Conservation (phyloP, 495 filamentous ascomycete genomes). For the Aspergillus hancockii region DNA sequence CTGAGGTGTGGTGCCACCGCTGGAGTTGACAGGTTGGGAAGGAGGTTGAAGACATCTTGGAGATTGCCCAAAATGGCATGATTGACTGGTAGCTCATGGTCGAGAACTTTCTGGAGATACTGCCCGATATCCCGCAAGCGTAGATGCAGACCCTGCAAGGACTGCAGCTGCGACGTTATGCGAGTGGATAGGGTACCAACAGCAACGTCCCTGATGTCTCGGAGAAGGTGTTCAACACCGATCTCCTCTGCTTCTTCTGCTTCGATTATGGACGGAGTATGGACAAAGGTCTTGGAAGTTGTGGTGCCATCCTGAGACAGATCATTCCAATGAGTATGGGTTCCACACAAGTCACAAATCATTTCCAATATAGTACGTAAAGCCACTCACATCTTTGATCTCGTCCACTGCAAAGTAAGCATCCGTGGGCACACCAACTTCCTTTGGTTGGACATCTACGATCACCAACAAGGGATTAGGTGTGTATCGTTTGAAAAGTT, state of each 20-base stretch:
- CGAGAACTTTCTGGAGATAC: slow-evolving; percentile 94
- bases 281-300: slow-evolving; percentile 95
- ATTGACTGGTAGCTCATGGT: slow-evolving; percentile 89
- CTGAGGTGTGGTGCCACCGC: slow-evolving; percentile 51
- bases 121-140: slow-evolving; percentile 92
- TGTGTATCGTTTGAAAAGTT: slow-evolving; percentile 98
- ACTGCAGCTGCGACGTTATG: slow-evolving; percentile 96
- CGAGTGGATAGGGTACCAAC: slow-evolving; percentile 98
- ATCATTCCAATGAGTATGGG: background rate
- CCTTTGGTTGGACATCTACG: slow-evolving; percentile 98
- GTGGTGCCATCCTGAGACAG: slow-evolving; percentile 85
- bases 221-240: slow-evolving; percentile 94
- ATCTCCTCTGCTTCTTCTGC: slow-evolving; percentile 99
- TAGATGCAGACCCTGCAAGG: slow-evolving; percentile 92
- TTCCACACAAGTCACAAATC: background rate
- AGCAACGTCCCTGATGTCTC: slow-evolving; percentile 96
- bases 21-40: slow-evolving; percentile 92
- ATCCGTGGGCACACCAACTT: slow-evolving; percentile 96
- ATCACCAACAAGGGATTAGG: slow-evolving; percentile 95
- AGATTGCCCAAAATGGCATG: slow-evolving; percentile 96
- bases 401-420: slow-evolving; percentile 99
- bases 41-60: slow-evolving; percentile 98
- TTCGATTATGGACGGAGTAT: slow-evolving; percentile 98
- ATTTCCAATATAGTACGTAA: background rate
- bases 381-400: slow-evolving; percentile 89